Evolutionary conservation across 768 basidiomycete species (phyloP).

Genomic region (Phanerodontia chrysosporium): DNA sequence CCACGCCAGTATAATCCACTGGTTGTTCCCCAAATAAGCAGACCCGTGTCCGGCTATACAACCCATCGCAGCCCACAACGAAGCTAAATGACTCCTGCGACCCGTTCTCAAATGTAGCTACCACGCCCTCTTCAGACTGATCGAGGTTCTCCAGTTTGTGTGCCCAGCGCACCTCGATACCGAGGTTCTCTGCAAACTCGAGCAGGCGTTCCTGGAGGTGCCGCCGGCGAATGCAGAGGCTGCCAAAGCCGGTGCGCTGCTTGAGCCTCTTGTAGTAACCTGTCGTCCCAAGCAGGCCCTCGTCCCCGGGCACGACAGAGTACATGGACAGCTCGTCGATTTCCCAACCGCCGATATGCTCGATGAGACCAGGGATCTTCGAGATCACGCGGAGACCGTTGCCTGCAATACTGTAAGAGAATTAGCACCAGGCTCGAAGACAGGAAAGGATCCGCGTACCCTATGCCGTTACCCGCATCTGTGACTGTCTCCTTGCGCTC

Average conservation of each 20-base stretch:
- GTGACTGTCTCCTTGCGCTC: slow-evolving; percentile 7
- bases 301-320: slow-evolving; percentile 11
- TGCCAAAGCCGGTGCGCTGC: too few species aligned
- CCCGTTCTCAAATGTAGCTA: slow-evolving; percentile 34
- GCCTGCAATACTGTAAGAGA: neutral
- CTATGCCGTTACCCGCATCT: slow-evolving; percentile 27
- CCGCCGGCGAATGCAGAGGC: slow-evolving; percentile 25
- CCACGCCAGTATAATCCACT: slow-evolving; percentile 2
- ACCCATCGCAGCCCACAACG: slow-evolving; percentile 41
- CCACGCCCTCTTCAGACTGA: slow-evolving; percentile 27
- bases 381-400: slow-evolving; percentile 5
- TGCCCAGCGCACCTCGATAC: slow-evolving; percentile 31
- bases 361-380: slow-evolving; percentile 8
- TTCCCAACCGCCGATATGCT: neutral
- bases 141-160: slow-evolving; percentile 30
- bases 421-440: neutral
- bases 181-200: slow-evolving; percentile 28
- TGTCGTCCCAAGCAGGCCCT: neutral
- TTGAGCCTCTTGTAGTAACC: too few species aligned
- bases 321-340: neutral
- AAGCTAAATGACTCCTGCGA: slow-evolving; percentile 32
- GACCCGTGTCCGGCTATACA: slow-evolving; percentile 37
- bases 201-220: slow-evolving; percentile 28
- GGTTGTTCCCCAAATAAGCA: slow-evolving; percentile 1
- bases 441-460: slow-evolving; percentile 18